These are phyloP conservation scores for Schizosaccharomyces lindneri DNA, from an alignment of 805 yeast genomes.

Conservation along the genomic window DNA sequence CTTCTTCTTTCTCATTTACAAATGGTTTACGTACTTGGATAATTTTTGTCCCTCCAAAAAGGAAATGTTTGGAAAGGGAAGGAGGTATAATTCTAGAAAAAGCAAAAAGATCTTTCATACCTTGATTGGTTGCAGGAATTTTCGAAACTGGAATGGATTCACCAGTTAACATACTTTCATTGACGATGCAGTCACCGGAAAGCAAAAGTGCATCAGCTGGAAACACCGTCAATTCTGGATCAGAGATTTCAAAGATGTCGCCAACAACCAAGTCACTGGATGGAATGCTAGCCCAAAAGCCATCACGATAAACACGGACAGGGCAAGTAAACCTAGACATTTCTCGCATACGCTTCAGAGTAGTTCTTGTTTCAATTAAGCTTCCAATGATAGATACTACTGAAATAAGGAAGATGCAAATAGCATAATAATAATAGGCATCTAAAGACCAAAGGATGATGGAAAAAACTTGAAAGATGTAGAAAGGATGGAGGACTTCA, in stretches of 20 bases:
- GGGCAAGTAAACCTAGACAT: constrained; percentile 55
- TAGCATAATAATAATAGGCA: constrained; percentile 78
- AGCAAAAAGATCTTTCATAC: constrained; percentile 16
- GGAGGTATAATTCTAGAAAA: constrained; percentile 4
- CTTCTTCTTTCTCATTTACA: constrained; percentile 23
- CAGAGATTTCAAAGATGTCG: constrained; percentile 76
- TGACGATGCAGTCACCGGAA: constrained; percentile 86
- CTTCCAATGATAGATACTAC: constrained; percentile 57
- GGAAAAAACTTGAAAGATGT: constrained; percentile 81
- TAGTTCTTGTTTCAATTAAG: constrained; percentile 48
- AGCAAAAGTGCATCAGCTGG: constrained; percentile 80
- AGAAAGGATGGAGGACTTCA: constrained; percentile 86
- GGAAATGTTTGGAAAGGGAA: constrained; percentile 42
- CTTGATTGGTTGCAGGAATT: constrained; percentile 34
- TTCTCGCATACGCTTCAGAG: constrained; percentile 38
- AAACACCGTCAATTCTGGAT: constrained; percentile 43
- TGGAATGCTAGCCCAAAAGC: constrained; percentile 53
- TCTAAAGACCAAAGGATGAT: constrained; percentile 80
- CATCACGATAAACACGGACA: constrained; percentile 75
- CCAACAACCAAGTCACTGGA: constrained; percentile 82
- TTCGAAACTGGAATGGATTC: constrained; percentile 94
- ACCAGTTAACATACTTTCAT: constrained; percentile 94
- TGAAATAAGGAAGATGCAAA: constrained; percentile 74
- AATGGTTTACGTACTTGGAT: constrained; percentile 49
- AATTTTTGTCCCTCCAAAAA: constrained; percentile 75